phyloP scores from a whole-genome alignment of 306 rosid genomes.

The Cicer judaicum region DNA sequence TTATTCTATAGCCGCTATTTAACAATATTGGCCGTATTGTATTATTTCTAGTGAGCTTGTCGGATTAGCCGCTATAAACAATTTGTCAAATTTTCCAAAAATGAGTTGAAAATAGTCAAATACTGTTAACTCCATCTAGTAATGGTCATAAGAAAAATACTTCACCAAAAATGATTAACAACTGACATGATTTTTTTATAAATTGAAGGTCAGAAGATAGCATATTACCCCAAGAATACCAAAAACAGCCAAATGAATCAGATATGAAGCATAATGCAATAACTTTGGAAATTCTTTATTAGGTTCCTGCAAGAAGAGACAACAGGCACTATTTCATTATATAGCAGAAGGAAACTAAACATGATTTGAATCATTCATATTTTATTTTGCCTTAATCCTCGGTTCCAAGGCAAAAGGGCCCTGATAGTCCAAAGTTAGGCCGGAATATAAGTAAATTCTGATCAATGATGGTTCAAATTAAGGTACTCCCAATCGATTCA shows the following conservation, averaged over 20 bases:
- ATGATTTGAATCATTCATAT: not conserved
- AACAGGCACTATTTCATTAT: not conserved
- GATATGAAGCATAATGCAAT: conserved; percentile 44
- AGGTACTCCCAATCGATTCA: too few relatives aligned
- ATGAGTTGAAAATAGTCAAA: not conserved
- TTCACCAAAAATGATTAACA: not conserved
- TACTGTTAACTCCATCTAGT: not conserved
- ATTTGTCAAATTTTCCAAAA: not conserved
- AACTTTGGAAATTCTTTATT: conserved; percentile 32
- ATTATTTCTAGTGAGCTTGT: not conserved
- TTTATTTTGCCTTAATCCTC: too few relatives aligned
- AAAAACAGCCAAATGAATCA: conserved; percentile 49
- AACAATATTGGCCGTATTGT: not conserved
- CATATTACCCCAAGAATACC: conserved; percentile 56
- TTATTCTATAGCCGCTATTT: too few relatives aligned
- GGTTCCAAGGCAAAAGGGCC: too few relatives aligned
- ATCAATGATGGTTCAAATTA: too few relatives aligned
- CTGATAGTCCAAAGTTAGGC: too few relatives aligned
- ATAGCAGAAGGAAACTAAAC: not conserved
- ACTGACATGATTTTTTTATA: not conserved
- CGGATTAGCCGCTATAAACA: not conserved
- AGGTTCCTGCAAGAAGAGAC: conserved; percentile 45
- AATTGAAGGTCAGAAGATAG: conserved; percentile 7
- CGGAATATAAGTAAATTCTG: too few relatives aligned
- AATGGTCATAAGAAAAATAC: not conserved